Conservation (phyloP, 176 grass and related monocot genomes). For the Cenchrus fungigraminus region DNA sequence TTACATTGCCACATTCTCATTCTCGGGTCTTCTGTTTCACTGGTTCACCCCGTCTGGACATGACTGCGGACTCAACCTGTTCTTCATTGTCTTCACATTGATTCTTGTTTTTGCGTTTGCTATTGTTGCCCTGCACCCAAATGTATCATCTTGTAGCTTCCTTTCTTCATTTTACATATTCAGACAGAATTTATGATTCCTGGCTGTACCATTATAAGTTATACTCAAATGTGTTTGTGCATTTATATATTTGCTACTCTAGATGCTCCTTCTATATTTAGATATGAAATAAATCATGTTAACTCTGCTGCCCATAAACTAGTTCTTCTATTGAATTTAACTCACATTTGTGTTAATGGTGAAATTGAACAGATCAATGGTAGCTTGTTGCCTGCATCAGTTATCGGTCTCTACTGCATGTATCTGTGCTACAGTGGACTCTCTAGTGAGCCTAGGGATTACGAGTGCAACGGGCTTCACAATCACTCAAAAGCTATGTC, state of each 20-base stretch:
- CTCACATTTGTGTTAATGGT: background rate
- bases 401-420: constrained; percentile 84
- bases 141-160: constrained; percentile 49
- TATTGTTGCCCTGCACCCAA: constrained; percentile 88
- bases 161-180: constrained; percentile 8
- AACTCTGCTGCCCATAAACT: background rate
- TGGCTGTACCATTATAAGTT: background rate
- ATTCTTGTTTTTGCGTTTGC: constrained; percentile 86
- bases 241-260: background rate
- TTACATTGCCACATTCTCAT: constrained; percentile 81
- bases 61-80: constrained; percentile 91
- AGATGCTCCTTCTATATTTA: background rate
- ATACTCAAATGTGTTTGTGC: background rate
- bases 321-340: background rate
- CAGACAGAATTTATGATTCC: background rate
- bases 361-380: constrained; percentile 67
- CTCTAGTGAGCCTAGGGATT: constrained; percentile 97
- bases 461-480: constrained; percentile 93
- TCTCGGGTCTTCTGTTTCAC: constrained; percentile 91
- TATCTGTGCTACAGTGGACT: constrained; percentile 95
- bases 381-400: constrained; percentile 89
- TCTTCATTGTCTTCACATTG: constrained; percentile 90
- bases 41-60: constrained; percentile 97
- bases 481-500: constrained; percentile 96
- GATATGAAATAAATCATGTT: background rate